phyloP scores from a whole-genome alignment of 1,284 basidiomycete genomes.

The Irpex sp. region DNA sequence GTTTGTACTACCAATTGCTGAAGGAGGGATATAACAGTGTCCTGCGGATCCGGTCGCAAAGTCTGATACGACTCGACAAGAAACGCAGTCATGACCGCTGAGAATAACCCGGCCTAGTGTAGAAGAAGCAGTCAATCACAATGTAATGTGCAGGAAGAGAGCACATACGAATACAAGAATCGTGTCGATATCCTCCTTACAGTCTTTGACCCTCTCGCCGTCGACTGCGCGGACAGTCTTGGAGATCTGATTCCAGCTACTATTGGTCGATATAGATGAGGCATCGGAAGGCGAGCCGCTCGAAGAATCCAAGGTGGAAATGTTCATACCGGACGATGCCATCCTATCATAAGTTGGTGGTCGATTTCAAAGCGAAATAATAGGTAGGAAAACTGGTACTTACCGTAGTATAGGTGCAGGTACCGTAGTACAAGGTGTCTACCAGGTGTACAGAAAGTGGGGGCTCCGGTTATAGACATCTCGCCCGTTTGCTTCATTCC shows the following conservation, averaged over 20 bases:
- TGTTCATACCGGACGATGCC: background rate
- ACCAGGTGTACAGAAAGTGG: too few relatives aligned
- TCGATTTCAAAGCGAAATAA: too few relatives aligned
- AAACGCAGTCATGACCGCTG: slow-evolving; percentile 1
- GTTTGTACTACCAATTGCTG: background rate
- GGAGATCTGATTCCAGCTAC: slow-evolving; percentile 31
- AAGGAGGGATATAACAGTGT: background rate
- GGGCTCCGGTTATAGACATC: too few relatives aligned
- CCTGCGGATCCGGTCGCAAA: background rate
- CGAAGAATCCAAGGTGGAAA: background rate
- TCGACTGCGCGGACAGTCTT: background rate
- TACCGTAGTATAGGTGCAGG: too few relatives aligned
- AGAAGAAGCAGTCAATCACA: background rate
- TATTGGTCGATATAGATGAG: slow-evolving; percentile 41
- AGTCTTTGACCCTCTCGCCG: background rate
- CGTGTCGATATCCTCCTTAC: slow-evolving; percentile 6
- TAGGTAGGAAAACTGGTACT: too few relatives aligned
- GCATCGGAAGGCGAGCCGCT: background rate
- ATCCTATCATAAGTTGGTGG: background rate
- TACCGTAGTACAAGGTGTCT: too few relatives aligned
- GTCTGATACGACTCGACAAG: background rate
- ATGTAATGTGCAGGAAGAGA: background rate
- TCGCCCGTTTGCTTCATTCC: too few relatives aligned
- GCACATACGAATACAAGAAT: slow-evolving; percentile 3
- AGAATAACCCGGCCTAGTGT: slow-evolving; percentile 5